Conservation (phyloP, 345 rosid genomes). For the Tarenaya hassleriana region DNA sequence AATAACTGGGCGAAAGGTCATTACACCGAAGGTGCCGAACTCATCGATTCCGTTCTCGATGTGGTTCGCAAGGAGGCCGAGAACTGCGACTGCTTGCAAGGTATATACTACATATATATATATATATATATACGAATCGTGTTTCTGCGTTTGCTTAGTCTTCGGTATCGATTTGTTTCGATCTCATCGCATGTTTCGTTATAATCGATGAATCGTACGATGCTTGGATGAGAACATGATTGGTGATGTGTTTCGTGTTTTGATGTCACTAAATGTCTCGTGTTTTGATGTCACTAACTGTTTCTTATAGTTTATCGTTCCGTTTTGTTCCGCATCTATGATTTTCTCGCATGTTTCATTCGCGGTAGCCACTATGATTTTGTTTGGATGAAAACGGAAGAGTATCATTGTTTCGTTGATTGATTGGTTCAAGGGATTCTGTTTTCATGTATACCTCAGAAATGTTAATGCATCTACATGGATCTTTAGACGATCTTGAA, state of each 20-base stretch:
- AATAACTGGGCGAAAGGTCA: conserved; percentile 91
- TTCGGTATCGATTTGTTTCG: not conserved
- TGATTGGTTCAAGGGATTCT: no score
- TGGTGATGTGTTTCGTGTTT: not conserved
- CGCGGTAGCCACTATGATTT: not conserved
- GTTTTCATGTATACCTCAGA: not conserved
- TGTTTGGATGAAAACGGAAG: no score
- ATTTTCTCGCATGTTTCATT: not conserved
- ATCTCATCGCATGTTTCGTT: not conserved
- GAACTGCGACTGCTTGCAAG: conserved; percentile 98
- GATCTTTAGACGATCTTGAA: not conserved
- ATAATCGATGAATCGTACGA: not conserved
- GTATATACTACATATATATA: no score
- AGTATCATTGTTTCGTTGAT: no score
- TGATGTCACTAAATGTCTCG: no score
- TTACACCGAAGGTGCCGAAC: conserved; percentile 93
- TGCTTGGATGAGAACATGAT: not conserved
- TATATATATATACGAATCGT: not conserved
- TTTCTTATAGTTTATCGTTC: not conserved
- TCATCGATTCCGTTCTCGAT: conserved; percentile 91
- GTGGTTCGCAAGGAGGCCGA: conserved; percentile 96
- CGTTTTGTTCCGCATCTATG: not conserved
- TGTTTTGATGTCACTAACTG: no score
- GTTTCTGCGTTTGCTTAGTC: not conserved
- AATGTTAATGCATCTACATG: not conserved